These are phyloP conservation scores for Ustilago loliicola DNA, from an alignment of 1,284 basidiomycete genomes.

Conservation along the genomic window DNA sequence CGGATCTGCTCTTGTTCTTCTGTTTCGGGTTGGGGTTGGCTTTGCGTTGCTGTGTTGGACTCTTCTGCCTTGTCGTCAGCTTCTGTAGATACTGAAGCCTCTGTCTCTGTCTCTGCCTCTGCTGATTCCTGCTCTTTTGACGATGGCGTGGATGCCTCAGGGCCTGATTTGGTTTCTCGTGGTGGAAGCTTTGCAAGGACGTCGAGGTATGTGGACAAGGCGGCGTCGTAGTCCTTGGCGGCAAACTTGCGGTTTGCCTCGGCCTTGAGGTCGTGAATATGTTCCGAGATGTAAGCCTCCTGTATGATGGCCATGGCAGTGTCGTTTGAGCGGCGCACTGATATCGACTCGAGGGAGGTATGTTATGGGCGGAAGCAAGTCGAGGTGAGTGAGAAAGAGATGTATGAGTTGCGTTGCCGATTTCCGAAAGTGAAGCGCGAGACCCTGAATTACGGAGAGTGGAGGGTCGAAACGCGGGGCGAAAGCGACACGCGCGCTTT, in stretches of 20 bases:
- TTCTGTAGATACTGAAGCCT: background rate
- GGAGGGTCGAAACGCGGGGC: constrained; percentile 3
- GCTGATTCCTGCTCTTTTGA: background rate
- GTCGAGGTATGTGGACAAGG: constrained; percentile 54
- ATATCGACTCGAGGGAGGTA: background rate
- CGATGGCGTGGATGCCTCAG: background rate
- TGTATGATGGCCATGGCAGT: constrained; percentile 39
- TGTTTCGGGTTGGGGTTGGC: constrained; percentile 13
- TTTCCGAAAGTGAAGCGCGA: background rate
- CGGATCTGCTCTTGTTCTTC: constrained; percentile 41
- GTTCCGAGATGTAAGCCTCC: constrained; percentile 40
- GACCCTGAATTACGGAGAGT: constrained; percentile 1
- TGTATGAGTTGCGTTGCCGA: background rate
- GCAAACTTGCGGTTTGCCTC: constrained; percentile 52
- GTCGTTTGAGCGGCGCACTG: background rate
- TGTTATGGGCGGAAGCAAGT: background rate
- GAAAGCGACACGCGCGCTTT: constrained; percentile 5
- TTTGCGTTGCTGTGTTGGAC: background rate
- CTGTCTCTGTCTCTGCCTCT: background rate
- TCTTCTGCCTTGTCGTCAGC: background rate
- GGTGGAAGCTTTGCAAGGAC: constrained; percentile 48
- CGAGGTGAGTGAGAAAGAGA: background rate
- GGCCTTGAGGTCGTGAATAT: constrained; percentile 49
- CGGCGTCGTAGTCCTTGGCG: constrained; percentile 47
- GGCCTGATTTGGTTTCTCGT: constrained; percentile 6